phyloP scores from a whole-genome alignment of 768 basidiomycete species.

The Xanthoconium purpureum region DNA sequence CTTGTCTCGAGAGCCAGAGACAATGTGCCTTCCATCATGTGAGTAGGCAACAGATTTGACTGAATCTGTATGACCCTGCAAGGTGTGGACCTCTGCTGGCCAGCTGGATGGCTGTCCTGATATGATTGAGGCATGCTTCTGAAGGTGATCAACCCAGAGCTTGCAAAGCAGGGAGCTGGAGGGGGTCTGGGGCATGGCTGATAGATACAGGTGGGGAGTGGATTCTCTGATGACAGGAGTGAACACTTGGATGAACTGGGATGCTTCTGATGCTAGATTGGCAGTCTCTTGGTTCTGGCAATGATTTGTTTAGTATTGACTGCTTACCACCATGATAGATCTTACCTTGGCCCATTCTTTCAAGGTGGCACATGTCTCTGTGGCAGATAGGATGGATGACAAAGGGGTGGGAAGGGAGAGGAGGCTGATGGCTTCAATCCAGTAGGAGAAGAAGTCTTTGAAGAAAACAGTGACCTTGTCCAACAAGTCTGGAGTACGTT shows the following conservation, averaged over 20 bases:
- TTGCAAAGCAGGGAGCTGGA: too few relatives aligned
- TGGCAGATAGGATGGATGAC: background rate
- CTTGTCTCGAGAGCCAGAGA: too few relatives aligned
- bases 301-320: background rate
- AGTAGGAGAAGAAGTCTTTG: background rate
- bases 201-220: too few relatives aligned
- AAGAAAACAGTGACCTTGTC: background rate
- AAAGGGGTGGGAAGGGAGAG: too few relatives aligned
- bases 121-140: background rate
- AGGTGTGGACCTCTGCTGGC: too few relatives aligned
- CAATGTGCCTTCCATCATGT: too few relatives aligned
- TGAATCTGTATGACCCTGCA: too few relatives aligned
- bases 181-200: too few relatives aligned
- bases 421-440: too few relatives aligned
- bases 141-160: background rate
- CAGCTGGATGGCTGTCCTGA: background rate
- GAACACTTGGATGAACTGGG: background rate
- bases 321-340: background rate
- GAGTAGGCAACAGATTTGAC: too few relatives aligned
- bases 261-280: too few relatives aligned
- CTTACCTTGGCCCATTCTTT: background rate
- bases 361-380: too few relatives aligned
- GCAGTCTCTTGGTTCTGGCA: background rate
- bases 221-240: background rate
- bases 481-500: background rate